Percentiles rank a stretch among this genome's conserved stretches.
Conservation (phyloP, 495 filamentous ascomycete species). For the Podospora anserina region DNA sequence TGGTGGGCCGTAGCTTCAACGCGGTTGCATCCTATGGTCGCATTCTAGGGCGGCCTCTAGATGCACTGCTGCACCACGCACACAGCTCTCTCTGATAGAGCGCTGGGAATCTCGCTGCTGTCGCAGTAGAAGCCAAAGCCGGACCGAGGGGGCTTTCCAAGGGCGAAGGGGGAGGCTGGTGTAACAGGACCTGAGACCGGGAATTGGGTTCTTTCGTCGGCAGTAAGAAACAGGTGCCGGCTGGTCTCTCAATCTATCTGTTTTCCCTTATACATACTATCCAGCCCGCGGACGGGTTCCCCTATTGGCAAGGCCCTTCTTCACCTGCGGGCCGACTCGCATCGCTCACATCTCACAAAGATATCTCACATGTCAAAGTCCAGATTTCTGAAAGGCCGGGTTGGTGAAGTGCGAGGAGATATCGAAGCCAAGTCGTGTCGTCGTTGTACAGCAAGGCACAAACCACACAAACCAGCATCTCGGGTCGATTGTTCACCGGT, state of each 20-base stretch:
- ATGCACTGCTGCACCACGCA: background rate
- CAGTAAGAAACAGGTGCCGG: conserved; percentile 12
- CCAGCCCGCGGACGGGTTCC: background rate
- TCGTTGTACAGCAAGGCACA: background rate
- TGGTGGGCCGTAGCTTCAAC: background rate
- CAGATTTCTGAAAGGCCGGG: background rate
- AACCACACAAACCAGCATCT: background rate
- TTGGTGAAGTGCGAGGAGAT: background rate
- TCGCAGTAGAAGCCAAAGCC: background rate
- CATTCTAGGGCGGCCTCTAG: conserved; percentile 9
- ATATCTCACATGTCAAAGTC: background rate
- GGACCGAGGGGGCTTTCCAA: background rate
- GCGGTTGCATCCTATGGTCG: conserved; percentile 11
- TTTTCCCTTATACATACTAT: background rate
- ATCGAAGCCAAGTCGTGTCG: background rate
- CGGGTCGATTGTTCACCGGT: background rate
- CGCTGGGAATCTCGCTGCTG: conserved; percentile 1
- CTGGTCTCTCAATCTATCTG: conserved; percentile 4
- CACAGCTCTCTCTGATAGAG: background rate
- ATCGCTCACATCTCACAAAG: background rate
- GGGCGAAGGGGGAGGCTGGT: conserved; percentile 16
- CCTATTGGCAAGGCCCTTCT: background rate
- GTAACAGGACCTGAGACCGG: conserved; percentile 18
- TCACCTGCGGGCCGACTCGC: background rate
- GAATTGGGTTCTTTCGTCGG: conserved; percentile 18